Evolutionary conservation across 352 stramenopile species (phyloP).

Genomic region (Phytophthora fragariae): DNA sequence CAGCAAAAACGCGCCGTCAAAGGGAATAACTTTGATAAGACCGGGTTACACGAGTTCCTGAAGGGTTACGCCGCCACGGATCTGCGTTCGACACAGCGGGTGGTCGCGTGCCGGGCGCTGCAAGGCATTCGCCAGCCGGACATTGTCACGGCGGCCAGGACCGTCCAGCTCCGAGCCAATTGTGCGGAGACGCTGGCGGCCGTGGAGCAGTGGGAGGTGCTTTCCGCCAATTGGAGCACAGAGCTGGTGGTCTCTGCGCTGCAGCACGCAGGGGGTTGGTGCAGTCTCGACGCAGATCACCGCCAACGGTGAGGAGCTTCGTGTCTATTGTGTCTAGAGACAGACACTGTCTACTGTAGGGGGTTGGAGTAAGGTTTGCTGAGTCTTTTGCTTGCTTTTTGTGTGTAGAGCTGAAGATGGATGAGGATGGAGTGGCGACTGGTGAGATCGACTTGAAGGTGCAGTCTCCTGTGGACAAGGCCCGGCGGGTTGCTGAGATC

Average conservation of each 20-base stretch:
- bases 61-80: conserved; percentile 53
- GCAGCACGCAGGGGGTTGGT: neutral
- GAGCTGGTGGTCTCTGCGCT: conserved; percentile 52
- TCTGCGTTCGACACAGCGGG: conserved; percentile 55
- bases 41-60: conserved; percentile 51
- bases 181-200: conserved; percentile 42
- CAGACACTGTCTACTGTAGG: neutral
- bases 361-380: conserved; percentile 1
- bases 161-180: conserved; percentile 39
- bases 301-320: conserved; percentile 42
- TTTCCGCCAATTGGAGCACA: conserved; percentile 77
- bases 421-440: conserved; percentile 48
- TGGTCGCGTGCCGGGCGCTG: conserved; percentile 43
- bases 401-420: conserved; percentile 55
- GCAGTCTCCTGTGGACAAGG: conserved; percentile 72
- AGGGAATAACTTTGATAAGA: conserved; percentile 37
- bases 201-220: conserved; percentile 40
- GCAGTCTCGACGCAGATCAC: conserved; percentile 37
- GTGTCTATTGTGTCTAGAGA: too few relatives aligned
- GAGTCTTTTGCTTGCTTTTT: conserved; percentile 5
- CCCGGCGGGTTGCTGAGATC: conserved; percentile 33
- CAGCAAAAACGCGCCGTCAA: neutral
- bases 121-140: conserved; percentile 39
- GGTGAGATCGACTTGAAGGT: conserved; percentile 60
- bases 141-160: conserved; percentile 10